These are phyloP conservation scores for Mycena indigotica DNA, from an alignment of 768 basidiomycete genomes.

Conservation along the genomic window DNA sequence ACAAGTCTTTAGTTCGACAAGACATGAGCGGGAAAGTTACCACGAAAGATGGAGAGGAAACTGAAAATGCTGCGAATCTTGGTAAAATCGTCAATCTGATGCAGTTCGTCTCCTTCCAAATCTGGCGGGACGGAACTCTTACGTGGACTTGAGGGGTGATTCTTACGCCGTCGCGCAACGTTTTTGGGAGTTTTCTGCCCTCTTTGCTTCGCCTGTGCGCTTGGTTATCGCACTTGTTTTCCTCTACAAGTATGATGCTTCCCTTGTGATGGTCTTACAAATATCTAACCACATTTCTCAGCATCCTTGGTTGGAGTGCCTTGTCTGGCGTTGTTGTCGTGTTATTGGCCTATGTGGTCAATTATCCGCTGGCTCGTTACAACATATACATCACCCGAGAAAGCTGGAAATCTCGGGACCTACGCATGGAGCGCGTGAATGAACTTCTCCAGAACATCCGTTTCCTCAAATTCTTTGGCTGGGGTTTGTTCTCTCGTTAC, in stretches of 20 bases:
- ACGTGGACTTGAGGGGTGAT: slow-evolving; percentile 52
- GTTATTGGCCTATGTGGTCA: slow-evolving; percentile 59
- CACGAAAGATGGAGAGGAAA: slow-evolving; percentile 36
- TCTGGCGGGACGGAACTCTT: not conserved
- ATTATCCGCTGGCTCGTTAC: slow-evolving; percentile 68
- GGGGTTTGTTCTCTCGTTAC: slow-evolving; percentile 49
- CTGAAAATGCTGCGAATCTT: slow-evolving; percentile 56
- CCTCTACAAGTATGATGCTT: slow-evolving; percentile 61
- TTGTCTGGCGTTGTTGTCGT: slow-evolving; percentile 71
- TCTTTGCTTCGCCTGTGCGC: slow-evolving; percentile 65
- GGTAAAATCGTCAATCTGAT: slow-evolving; percentile 75
- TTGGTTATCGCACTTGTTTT: slow-evolving; percentile 69
- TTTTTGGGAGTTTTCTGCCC: slow-evolving; percentile 70
- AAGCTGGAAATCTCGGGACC: slow-evolving; percentile 66
- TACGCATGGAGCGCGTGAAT: slow-evolving; percentile 69
- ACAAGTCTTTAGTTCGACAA: slow-evolving; percentile 63
- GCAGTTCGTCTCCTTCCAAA: slow-evolving; percentile 51
- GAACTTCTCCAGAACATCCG: slow-evolving; percentile 76
- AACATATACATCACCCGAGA: slow-evolving; percentile 63
- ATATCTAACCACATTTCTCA: slow-evolving; percentile 30
- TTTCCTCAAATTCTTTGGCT: slow-evolving; percentile 75
- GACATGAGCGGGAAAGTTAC: slow-evolving; percentile 55
- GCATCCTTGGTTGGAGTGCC: slow-evolving; percentile 78
- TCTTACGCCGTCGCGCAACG: slow-evolving; percentile 69
- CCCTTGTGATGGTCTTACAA: not conserved